phyloP scores from a whole-genome alignment of 2,329 filamentous ascomycete species.

The Cercospora sojina region DNA sequence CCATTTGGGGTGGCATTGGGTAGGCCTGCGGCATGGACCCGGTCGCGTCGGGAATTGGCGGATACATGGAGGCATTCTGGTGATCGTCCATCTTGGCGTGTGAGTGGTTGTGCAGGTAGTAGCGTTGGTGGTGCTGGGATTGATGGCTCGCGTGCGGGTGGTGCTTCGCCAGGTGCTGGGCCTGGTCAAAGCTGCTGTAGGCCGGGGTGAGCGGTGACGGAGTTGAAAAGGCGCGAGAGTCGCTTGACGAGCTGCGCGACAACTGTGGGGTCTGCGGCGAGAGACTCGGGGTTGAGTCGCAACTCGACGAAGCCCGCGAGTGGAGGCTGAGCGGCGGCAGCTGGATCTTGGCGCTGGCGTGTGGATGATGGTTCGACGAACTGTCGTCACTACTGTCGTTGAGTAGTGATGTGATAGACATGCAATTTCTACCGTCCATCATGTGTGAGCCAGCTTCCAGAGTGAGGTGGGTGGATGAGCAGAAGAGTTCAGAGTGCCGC shows the following conservation, averaged over 20 bases:
- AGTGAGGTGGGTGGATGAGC: constrained; percentile 9
- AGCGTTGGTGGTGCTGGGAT: constrained; percentile 25
- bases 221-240: constrained; percentile 45
- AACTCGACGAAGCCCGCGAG: constrained; percentile 40
- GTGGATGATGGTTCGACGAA: background rate
- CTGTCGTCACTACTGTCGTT: constrained; percentile 46
- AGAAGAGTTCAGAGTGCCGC: constrained; percentile 1
- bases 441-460: constrained; percentile 36
- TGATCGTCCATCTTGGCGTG: constrained; percentile 38
- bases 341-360: constrained; percentile 27
- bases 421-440: constrained; percentile 55
- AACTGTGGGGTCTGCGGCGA: constrained; percentile 50
- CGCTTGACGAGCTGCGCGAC: constrained; percentile 48
- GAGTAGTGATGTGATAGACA: constrained; percentile 47
- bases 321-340: constrained; percentile 28
- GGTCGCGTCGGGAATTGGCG: constrained; percentile 38
- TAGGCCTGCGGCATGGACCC: constrained; percentile 35
- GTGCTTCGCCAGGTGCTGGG: constrained; percentile 22
- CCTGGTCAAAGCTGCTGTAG: constrained; percentile 35
- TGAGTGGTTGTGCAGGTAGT: constrained; percentile 22
- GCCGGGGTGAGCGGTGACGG: constrained; percentile 51
- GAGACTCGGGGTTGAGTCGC: constrained; percentile 46
- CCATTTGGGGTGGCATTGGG: constrained; percentile 33
- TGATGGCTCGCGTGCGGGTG: constrained; percentile 23
- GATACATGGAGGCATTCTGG: constrained; percentile 37